Conservation (phyloP, 177 flowering plant genomes). For the Vitis hybrid region DNA sequence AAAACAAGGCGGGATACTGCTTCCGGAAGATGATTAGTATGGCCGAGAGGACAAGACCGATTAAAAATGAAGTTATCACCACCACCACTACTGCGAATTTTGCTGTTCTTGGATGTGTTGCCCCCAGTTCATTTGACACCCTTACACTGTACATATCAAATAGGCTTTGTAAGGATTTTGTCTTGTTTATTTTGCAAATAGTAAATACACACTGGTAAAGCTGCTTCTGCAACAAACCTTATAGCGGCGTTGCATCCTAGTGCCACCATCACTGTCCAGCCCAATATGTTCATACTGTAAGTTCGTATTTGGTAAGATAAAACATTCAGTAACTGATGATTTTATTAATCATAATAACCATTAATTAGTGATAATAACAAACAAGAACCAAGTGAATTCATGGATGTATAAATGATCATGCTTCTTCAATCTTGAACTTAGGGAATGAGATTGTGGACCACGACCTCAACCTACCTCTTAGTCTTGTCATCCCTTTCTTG, state of each 20-base stretch:
- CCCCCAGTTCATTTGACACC: constrained; percentile 70
- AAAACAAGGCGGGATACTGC: constrained; percentile 44
- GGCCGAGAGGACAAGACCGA: constrained; percentile 35
- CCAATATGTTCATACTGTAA: constrained; percentile 71
- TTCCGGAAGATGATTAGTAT: constrained; percentile 28
- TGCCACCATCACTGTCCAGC: constrained; percentile 68
- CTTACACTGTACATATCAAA: constrained; percentile 49
- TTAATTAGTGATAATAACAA: too few relatives aligned
- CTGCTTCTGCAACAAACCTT: constrained; percentile 36
- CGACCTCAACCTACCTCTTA: too few relatives aligned
- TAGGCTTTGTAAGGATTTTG: not conserved
- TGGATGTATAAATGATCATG: too few relatives aligned
- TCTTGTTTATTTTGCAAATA: not conserved
- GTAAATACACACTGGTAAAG: not conserved
- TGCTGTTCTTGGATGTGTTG: constrained; percentile 63
- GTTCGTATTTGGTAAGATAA: too few relatives aligned
- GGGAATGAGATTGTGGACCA: too few relatives aligned
- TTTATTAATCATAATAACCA: not conserved
- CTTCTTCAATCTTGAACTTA: too few relatives aligned
- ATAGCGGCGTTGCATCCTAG: constrained; percentile 68
- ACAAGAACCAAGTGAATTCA: too few relatives aligned
- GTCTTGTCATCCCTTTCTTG: too few relatives aligned
- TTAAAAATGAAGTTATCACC: constrained; percentile 31
- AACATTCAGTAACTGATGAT: not conserved
- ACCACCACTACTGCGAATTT: constrained; percentile 58